phyloP scores from a whole-genome alignment of 1,284 basidiomycete species.

The Cryptococcus maquisensis region DNA sequence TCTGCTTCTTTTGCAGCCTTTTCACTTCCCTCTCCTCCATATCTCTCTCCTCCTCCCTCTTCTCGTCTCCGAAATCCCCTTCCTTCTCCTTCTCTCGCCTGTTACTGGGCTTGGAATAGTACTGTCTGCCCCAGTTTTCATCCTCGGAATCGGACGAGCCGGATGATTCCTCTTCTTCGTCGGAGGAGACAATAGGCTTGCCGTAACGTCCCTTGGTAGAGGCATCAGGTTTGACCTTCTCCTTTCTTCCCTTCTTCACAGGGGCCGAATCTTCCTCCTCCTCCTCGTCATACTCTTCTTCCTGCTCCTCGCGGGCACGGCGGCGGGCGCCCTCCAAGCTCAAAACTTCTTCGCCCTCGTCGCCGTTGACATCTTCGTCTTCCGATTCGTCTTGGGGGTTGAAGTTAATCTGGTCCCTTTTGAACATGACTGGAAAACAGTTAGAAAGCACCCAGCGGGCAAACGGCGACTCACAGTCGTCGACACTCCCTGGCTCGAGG shows the following conservation, averaged over 20 bases:
- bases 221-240: constrained; percentile 45
- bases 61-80: constrained; percentile 60
- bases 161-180: constrained; percentile 53
- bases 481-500: constrained; percentile 47
- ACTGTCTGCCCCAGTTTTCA: constrained; percentile 76
- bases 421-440: constrained; percentile 43
- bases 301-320: constrained; percentile 43
- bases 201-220: constrained; percentile 45
- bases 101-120: constrained; percentile 62
- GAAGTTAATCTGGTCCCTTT: constrained; percentile 71
- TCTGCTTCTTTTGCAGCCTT: constrained; percentile 69
- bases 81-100: constrained; percentile 65
- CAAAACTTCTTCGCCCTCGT: constrained; percentile 64
- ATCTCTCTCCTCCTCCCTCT: constrained; percentile 75
- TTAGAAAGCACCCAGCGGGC: background rate
- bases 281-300: constrained; percentile 37
- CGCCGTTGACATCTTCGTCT: constrained; percentile 41
- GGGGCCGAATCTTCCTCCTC: constrained; percentile 44
- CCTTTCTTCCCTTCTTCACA: constrained; percentile 46
- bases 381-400: constrained; percentile 58
- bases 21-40: constrained; percentile 83
- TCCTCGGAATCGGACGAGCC: constrained; percentile 48
- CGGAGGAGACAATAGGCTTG: constrained; percentile 50
- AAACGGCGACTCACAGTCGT: constrained; percentile 42
- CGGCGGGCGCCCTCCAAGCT: constrained; percentile 48